These are phyloP conservation scores for Saccharum spontaneum DNA, from an alignment of 176 grass and related monocot species.

Conservation along the genomic window DNA sequence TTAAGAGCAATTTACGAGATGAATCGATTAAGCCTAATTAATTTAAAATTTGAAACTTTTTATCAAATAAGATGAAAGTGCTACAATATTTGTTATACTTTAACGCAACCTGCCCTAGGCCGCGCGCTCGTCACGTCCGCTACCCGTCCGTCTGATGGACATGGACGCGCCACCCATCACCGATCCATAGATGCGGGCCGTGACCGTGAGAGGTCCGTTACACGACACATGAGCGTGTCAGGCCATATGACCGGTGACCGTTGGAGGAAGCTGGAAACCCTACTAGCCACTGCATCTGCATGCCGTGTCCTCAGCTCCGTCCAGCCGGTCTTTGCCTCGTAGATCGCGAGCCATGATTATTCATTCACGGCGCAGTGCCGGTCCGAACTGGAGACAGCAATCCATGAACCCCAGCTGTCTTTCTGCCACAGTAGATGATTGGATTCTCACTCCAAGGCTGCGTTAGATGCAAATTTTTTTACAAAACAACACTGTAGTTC, in stretches of 20 bases:
- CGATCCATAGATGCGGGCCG: neutral
- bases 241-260: neutral
- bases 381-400: neutral
- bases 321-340: neutral
- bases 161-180: neutral
- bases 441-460: neutral
- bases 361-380: neutral
- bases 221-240: neutral
- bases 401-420: neutral
- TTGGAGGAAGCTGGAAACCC: neutral
- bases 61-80: too few relatives aligned
- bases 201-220: neutral
- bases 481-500: too few relatives aligned
- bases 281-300: neutral
- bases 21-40: too few relatives aligned
- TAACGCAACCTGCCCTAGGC: too few relatives aligned
- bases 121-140: conserved; percentile 1
- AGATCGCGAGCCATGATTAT: conserved; percentile 6
- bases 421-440: neutral
- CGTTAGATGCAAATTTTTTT: too few relatives aligned
- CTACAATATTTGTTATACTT: too few relatives aligned
- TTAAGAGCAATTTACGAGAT: too few relatives aligned
- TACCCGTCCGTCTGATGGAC: neutral
- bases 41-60: too few relatives aligned
- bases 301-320: neutral